Evolutionary conservation across 2,329 filamentous ascomycete genomes (phyloP), one percentile per base, ranked within the genome.

Genomic region (Gaeumannomyces sp.): DNA sequence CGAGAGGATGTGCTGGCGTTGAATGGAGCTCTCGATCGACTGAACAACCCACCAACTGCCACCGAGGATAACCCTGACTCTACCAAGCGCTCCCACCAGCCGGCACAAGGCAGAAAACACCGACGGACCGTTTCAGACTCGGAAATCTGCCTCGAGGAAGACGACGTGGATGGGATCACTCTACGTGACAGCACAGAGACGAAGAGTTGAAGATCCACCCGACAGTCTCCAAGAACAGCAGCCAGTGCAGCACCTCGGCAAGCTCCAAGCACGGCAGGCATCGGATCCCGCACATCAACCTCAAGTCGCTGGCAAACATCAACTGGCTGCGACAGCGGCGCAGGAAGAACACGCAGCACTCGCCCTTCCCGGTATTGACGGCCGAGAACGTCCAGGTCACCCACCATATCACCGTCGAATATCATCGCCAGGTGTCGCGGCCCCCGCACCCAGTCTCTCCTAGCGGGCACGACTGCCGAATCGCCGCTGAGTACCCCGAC

Each of bases 361-460:
- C 38, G 27, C 38, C 50, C 27, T 29, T 62, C 27, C 29, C 61
- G 16, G 28, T 62, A 19, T 11, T 53, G 45, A 53, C 45, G 22
- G 61, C 61, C 22, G 38, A 62, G 61, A 53, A 50, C 61, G 61
- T 62, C 13, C 61, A 62, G 61, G 61, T 62, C 16, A 62, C 61
- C 27, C 61, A 57, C 38, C 38, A 62, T 19, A 62, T 62, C 61
- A 62, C 61, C 27, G 53, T 62, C 38, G 61, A 62, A 27, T 53
- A 53, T 11, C 45, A 53, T 8, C 50, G 29, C 27, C 61, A 62
- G 28, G 31, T 29, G 13, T 28, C 50, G 6, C 45, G 45, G 45
- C 25, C n/a, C 61, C 31, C n/a, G 25, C 60, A 45, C 4, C 25
- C 38, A 11, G 25, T 45, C 27, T 31, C 29, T 19, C 61, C 61